Evolutionary conservation across 139 green algal species (phyloP), one percentile per base, ranked within the genome.

Genomic region (Trebouxia sp.): DNA sequence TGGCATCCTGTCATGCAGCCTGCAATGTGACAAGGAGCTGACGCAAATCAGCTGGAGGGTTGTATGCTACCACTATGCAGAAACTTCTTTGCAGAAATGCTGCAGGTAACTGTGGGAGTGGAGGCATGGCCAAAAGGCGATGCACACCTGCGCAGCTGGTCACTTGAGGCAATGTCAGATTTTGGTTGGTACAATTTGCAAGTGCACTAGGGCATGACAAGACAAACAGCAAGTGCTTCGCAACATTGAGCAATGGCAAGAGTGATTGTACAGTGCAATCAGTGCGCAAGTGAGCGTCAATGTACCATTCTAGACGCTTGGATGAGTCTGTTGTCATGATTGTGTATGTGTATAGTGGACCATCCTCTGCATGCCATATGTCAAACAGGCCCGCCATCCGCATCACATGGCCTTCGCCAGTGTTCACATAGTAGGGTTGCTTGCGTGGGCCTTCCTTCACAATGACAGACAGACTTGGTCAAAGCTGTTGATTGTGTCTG

Each of bases 1-100:
- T 0, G 93, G 93, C 93, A 96, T 95, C 50, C 93, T 86, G 89
- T 94, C 87, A 80, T 97, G 93, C 78, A 97, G 88, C 92, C 81
- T 81, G 72, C 77, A 76, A 45, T 39, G n/a, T 70, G 58, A 30
- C 26, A 39, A 24, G n/a, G 28, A n/a, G 2, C 62, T 74, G 65
- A 74, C 65, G 26, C 39, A 15, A 26, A 1, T 26, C 0, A 37
- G 8, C 65, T 58, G 50, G 50, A 58, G 28, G 37, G 26, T 42
- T 37, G 15, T 14, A n/a, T 74, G 28, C n/a, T n/a, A n/a, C n/a
- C n/a, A n/a, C n/a, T n/a, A n/a, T n/a, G n/a, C n/a, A n/a, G n/a
- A n/a, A n/a, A n/a, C n/a, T n/a, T n/a, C n/a, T n/a, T n/a, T n/a
- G n/a, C n/a, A n/a, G n/a, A n/a, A n/a, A n/a, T n/a, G n/a, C n/a